Base-by-base conservation (phyloP, 2,329 filamentous ascomycete species). In the Arthrobotrys musiformis region DNA sequence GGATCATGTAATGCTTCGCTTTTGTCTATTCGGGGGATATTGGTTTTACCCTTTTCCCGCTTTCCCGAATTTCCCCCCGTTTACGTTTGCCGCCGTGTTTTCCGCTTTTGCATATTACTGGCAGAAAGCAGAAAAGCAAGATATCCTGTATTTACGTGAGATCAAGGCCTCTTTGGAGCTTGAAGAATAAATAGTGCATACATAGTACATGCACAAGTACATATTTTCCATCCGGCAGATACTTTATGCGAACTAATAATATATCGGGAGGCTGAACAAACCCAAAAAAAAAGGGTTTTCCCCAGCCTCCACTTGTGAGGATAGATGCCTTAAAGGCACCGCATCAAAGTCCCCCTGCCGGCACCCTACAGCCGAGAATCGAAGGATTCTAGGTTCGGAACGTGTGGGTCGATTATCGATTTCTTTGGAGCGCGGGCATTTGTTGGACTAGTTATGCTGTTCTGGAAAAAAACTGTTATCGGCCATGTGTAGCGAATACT, bases 91-190 rank as follows among this genome's bases (percentile, higher is more conserved):
- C 33, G 30, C 19, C 35, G 7, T 19, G 17, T 66, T 58, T 50
- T 60, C 62, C 61, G 44, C 40, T 24, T 48, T 46, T 33, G 44
- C 56, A 26, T 52, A 28, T 17, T 62, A 22, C 26, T 46, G 30
- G n/a, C 69, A 42, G n/a, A n/a, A 66, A 66, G 69, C 24, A 61
- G 69, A 73, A 66, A 69, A 69, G 56, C 72, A 60, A 70, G 42
- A 60, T 72, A 75, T 74, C 52, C 52, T 60, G 70, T 68, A 62
- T 61, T 58, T 68, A 70, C 54, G 44, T 42, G 61, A 67, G 61
- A 67, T 52, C 22, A 35, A 75, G 37, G n/a, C 54, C 19, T 17
- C 19, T 19, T 58, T 24, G 13, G 33, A 9, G 17, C 19, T 58
- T 26, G 19, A 40, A 42, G 40, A 58, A 58, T 33, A 58, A 58